These are phyloP conservation scores for Moniliophthora roreri DNA, from an alignment of 1,284 basidiomycete genomes.

Conservation along the genomic window DNA sequence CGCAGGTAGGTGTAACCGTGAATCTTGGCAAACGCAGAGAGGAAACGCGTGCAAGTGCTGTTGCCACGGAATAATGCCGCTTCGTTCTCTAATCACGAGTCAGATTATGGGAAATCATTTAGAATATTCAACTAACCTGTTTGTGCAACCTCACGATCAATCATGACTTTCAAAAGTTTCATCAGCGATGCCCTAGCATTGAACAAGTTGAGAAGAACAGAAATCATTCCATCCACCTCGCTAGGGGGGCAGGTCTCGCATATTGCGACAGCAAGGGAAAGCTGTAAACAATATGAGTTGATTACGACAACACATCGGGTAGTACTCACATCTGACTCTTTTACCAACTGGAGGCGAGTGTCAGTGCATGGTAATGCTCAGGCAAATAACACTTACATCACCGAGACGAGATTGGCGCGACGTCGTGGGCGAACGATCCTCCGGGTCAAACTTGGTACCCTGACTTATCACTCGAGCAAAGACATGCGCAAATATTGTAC, in stretches of 20 bases:
- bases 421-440: constrained; percentile 51
- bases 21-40: constrained; percentile 82
- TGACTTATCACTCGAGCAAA: constrained; percentile 84
- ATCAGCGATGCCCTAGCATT: constrained; percentile 77
- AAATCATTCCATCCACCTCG: constrained; percentile 83
- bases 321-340: constrained; percentile 64
- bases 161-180: constrained; percentile 76
- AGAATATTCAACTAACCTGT: constrained; percentile 53
- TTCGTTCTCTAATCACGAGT: constrained; percentile 59
- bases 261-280: constrained; percentile 80
- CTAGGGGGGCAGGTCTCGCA: constrained; percentile 79
- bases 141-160: constrained; percentile 79
- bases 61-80: constrained; percentile 84
- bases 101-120: not conserved
- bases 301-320: not conserved
- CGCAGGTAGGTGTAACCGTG: constrained; percentile 90
- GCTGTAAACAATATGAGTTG: constrained; percentile 38
- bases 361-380: not conserved
- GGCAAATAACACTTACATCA: constrained; percentile 50
- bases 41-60: constrained; percentile 79
- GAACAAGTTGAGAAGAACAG: constrained; percentile 85
- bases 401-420: constrained; percentile 59
- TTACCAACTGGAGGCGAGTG: constrained; percentile 54
- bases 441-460: constrained; percentile 70
- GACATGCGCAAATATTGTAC: constrained; percentile 86